A percentile compares a stretch with the other conserved stretches of the same genome.
Evolutionary conservation across 371 early-diverging fungal genomes (phyloP).

Genomic region (Coemansia sp.): DNA sequence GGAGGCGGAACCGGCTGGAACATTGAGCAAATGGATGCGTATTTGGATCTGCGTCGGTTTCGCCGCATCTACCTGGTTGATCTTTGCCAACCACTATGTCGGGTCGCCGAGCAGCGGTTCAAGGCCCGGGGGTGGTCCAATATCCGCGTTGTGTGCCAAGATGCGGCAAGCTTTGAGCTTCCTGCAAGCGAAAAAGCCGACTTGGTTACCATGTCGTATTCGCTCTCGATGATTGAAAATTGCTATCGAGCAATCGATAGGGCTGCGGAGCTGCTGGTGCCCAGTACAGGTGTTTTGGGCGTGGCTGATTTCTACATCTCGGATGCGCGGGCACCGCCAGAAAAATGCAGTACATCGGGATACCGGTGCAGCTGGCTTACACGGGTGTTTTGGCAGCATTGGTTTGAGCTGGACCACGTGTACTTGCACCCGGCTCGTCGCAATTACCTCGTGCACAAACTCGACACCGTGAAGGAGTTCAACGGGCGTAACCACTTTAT

Average conservation of each 20-base stretch:
- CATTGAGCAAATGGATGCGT: constrained; percentile 78
- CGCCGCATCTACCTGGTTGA: constrained; percentile 80
- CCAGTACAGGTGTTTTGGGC: constrained; percentile 70
- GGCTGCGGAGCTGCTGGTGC: constrained; percentile 60
- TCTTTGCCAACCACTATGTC: constrained; percentile 78
- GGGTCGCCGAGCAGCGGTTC: constrained; percentile 77
- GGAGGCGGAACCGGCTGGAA: constrained; percentile 90
- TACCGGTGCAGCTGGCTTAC: constrained; percentile 75
- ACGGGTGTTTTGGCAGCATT: constrained; percentile 77
- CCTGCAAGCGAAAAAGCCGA: constrained; percentile 62
- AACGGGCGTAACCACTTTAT: constrained; percentile 76
- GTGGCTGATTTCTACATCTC: constrained; percentile 82
- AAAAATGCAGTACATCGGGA: constrained; percentile 51
- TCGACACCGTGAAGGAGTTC: constrained; percentile 73
- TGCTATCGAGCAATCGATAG: constrained; percentile 74
- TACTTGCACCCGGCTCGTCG: constrained; percentile 76
- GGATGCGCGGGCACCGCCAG: constrained; percentile 38
- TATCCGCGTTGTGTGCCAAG: constrained; percentile 76
- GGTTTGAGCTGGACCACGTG: constrained; percentile 81
- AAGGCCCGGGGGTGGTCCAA: constrained; percentile 74
- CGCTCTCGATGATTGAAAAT: constrained; percentile 84
- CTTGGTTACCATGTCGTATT: constrained; percentile 81
- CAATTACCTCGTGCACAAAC: constrained; percentile 81
- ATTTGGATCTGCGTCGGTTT: constrained; percentile 73
- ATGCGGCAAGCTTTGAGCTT: constrained; percentile 68